Evolutionary conservation across 1,284 basidiomycete genomes (phyloP).

Genomic region (Phlebopus sp.): DNA sequence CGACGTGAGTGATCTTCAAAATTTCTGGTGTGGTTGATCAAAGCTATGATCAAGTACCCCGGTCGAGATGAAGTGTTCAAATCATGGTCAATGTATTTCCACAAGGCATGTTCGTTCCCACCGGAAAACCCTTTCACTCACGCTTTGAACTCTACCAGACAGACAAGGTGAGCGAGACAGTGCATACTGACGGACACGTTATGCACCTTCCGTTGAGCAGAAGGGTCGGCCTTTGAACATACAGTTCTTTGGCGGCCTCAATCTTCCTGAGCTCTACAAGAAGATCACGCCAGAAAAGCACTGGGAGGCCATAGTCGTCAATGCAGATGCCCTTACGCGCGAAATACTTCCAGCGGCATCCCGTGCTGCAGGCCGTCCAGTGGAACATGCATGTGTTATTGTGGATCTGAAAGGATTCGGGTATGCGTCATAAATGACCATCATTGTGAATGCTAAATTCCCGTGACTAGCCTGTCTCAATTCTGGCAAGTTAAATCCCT

Average conservation of each 20-base stretch:
- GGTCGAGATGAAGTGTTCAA: constrained; percentile 65
- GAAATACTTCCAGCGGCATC: constrained; percentile 67
- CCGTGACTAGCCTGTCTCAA: constrained; percentile 46
- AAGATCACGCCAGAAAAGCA: constrained; percentile 58
- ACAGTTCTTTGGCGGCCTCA: constrained; percentile 57
- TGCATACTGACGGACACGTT: background rate
- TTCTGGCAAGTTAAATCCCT: constrained; percentile 74
- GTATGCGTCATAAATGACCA: constrained; percentile 32
- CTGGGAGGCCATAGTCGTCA: constrained; percentile 61
- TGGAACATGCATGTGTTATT: constrained; percentile 58
- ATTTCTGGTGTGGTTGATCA: too few species aligned
- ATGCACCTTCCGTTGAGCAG: constrained; percentile 31
- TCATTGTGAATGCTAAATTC: background rate
- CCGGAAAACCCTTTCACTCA: background rate
- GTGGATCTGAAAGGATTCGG: constrained; percentile 68
- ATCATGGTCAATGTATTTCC: constrained; percentile 72
- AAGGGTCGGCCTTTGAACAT: constrained; percentile 69
- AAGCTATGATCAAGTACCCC: constrained; percentile 51
- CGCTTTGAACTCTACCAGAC: constrained; percentile 36
- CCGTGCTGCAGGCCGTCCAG: constrained; percentile 45
- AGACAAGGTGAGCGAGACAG: constrained; percentile 47
- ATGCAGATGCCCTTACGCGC: constrained; percentile 56
- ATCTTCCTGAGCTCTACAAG: constrained; percentile 60
- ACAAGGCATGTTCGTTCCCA: constrained; percentile 48
- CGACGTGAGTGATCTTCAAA: constrained; percentile 42